Conservation (phyloP, 345 rosid species). For the Gossypium thurberi region DNA sequence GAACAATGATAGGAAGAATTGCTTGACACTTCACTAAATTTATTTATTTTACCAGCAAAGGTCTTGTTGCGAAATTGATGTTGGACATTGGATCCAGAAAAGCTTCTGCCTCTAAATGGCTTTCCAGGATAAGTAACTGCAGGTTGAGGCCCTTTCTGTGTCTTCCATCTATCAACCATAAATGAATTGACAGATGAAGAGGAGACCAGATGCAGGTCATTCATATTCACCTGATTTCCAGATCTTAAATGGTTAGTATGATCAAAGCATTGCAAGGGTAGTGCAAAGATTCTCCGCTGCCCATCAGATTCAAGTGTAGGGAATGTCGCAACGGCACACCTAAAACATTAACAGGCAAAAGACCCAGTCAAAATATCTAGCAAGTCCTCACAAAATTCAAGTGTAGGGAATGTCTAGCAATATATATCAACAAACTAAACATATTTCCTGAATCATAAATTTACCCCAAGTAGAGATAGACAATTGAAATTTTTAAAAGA, state of each 20-base stretch:
- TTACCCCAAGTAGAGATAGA: neutral
- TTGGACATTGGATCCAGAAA: constrained; percentile 21
- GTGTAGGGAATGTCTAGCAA: neutral
- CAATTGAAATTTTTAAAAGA: too few species aligned
- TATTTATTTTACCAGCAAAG: constrained; percentile 15
- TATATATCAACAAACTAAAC: neutral
- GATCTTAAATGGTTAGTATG: constrained; percentile 21
- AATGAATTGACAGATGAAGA: constrained; percentile 22
- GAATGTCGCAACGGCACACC: constrained; percentile 26
- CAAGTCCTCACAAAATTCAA: too few species aligned
- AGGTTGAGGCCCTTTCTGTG: constrained; percentile 19
- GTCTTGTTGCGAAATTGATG: constrained; percentile 25
- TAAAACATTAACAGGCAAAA: constrained; percentile 11
- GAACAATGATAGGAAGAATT: constrained; percentile 16
- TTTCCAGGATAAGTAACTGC: constrained; percentile 14
- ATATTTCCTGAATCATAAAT: neutral
- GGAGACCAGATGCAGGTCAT: constrained; percentile 26
- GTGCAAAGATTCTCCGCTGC: constrained; percentile 27
- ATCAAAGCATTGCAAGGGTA: constrained; percentile 27
- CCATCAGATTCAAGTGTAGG: constrained; percentile 31
- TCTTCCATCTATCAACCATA: constrained; percentile 16
- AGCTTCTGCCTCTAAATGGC: constrained; percentile 19
- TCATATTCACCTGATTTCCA: constrained; percentile 28
- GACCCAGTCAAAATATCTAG: neutral
- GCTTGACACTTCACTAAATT: constrained; percentile 15